These are phyloP conservation scores for Suillus ampliporus DNA, from an alignment of 768 basidiomycete species.

Conservation along the genomic window DNA sequence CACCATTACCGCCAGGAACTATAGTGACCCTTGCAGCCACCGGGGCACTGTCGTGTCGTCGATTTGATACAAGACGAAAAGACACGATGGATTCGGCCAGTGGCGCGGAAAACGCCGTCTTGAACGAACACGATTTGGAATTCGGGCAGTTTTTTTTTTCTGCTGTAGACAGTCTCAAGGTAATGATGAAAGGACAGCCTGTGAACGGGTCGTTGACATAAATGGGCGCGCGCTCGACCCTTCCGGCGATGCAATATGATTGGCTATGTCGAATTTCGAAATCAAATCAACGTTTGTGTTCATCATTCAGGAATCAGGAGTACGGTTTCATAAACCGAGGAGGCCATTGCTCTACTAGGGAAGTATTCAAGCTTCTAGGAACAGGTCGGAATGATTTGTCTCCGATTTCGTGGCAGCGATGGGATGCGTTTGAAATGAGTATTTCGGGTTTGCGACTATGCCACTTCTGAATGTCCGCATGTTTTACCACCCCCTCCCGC, in stretches of 20 bases:
- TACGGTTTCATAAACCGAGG: not conserved
- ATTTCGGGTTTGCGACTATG: too few relatives aligned
- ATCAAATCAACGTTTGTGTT: not conserved
- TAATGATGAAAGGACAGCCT: not conserved
- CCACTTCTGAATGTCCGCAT: not conserved
- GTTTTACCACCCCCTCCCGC: not conserved
- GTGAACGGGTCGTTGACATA: not conserved
- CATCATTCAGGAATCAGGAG: conserved; percentile 1
- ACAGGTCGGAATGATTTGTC: not conserved
- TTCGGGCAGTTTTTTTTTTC: not conserved
- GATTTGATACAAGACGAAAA: not conserved
- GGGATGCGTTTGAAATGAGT: not conserved
- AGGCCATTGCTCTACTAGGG: not conserved
- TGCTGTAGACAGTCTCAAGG: not conserved
- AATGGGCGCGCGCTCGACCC: not conserved
- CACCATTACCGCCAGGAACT: not conserved
- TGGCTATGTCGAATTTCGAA: not conserved
- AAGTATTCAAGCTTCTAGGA: not conserved
- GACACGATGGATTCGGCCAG: not conserved
- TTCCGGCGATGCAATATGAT: not conserved
- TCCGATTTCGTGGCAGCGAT: not conserved
- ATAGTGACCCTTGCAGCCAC: not conserved
- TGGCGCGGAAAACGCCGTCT: not conserved
- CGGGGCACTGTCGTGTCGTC: not conserved
- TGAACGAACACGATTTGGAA: not conserved